Evolutionary conservation across 1,139 yeast species (phyloP).

Genomic region (Scheffersomyces quercinus): DNA sequence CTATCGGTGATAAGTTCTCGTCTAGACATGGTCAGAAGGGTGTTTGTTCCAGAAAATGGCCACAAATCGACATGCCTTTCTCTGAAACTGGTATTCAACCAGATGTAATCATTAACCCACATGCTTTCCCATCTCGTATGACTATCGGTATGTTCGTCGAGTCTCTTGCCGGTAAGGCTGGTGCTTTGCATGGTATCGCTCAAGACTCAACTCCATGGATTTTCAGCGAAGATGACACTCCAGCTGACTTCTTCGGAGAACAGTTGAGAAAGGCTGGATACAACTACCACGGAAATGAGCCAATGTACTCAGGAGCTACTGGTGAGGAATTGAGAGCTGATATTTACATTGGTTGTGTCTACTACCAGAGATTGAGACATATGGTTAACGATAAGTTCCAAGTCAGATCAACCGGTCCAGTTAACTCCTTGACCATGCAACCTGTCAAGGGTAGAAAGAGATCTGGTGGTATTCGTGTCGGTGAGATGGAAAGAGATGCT

Average conservation of each 20-base stretch:
- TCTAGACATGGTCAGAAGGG: slow-evolving; percentile 99
- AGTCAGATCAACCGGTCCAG: slow-evolving; percentile 98
- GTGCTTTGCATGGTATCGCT: slow-evolving; percentile 96
- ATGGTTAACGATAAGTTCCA: slow-evolving; percentile 99
- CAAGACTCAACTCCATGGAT: slow-evolving; percentile 98
- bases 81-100: slow-evolving; percentile 96
- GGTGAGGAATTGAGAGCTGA: slow-evolving; percentile 97
- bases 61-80: slow-evolving; percentile 95
- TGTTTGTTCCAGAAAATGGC: slow-evolving; percentile 99
- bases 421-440: slow-evolving; percentile 95
- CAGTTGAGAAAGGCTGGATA: slow-evolving; percentile 86
- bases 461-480: slow-evolving; percentile 99
- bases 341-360: slow-evolving; percentile 94
- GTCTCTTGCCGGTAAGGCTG: slow-evolving; percentile 96
- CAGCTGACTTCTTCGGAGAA: slow-evolving; percentile 96
- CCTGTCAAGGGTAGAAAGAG: slow-evolving; percentile 99
- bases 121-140: slow-evolving; percentile 99
- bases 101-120: slow-evolving; percentile 96
- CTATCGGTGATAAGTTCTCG: slow-evolving; percentile 97
- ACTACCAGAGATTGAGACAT: slow-evolving; percentile 97
- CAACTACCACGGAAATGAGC: slow-evolving; percentile 98
- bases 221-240: slow-evolving; percentile 88
- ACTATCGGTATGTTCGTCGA: slow-evolving; percentile 99
- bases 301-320: slow-evolving; percentile 98
- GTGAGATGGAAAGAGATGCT: slow-evolving; percentile 99